Evolutionary conservation across 306 rosid genomes (phyloP), one percentile per base, ranked within the genome.

Genomic region (Gastrolobium bilobum): DNA sequence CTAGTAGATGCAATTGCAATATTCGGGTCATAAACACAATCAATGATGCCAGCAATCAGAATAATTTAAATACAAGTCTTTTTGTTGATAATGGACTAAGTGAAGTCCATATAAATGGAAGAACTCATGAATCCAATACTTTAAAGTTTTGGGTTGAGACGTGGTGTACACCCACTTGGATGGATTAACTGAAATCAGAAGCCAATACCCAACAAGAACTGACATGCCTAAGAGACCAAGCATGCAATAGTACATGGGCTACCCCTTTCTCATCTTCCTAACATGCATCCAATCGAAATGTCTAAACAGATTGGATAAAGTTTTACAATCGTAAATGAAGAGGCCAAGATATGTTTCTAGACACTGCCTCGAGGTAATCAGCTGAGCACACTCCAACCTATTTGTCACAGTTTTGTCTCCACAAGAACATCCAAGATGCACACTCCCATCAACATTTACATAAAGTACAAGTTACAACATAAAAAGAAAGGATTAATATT

Each of bases 151-250:
- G 1, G 1, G 26, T 20, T 20, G 26, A 20, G 26, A 20, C 1
- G 0, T 20, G 26, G 1, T 20, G 26, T 20, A 20, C 0, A 20
- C 26, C 1, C 26, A 20, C 26, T 20, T 20, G 60, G 26, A 56
- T 2, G 9, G 67, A 58, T 58, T 38, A 8, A 53, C 38, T 4
- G 56, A 29, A 79, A 47, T 50, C 77, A 40, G 4, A 39, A 33
- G 59, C 10, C 37, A 31, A 43, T 42, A 78, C 39, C 15, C 50
- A 56, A 34, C 34, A 58, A 26, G 77, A 47, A 59, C 46, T 47
- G 13, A 6, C 42, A 69, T 29, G 77, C 6, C 14, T 47, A 68
- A 59, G 62, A 68, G 76, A 43, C 10, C 42, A 79, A 69, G 56
- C 58, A 50, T 6, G 9, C 33, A 79, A 70, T 29, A 38, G n/a